Percentiles rank a stretch among this genome's conserved stretches.
phyloP scores from a whole-genome alignment of 306 rosid species.

The Sphenostylis stenocarpa region DNA sequence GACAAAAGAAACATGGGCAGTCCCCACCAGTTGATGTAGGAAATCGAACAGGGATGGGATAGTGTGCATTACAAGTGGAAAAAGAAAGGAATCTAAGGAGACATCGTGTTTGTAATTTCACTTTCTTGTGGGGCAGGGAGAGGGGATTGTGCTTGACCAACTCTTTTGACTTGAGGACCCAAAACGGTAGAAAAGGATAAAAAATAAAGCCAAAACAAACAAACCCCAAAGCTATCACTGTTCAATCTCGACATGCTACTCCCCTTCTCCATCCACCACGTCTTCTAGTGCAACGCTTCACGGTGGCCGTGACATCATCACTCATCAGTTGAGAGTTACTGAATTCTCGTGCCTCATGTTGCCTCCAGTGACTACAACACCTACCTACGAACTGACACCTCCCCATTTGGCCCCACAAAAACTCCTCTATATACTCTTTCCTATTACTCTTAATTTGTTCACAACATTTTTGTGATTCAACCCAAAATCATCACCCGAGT shows the following conservation, averaged over 20 bases:
- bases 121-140: slow-evolving; percentile 67
- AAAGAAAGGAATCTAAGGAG: slow-evolving; percentile 76
- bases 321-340: slow-evolving; percentile 24
- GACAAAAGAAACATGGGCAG: slow-evolving; percentile 70
- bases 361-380: slow-evolving; percentile 49
- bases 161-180: slow-evolving; percentile 63
- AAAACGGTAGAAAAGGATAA: slow-evolving; percentile 33
- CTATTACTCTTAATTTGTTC: not conserved
- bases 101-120: slow-evolving; percentile 62
- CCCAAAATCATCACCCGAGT: not conserved
- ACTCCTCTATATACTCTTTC: not conserved
- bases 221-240: slow-evolving; percentile 33
- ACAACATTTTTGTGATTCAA: not conserved
- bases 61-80: slow-evolving; percentile 37
- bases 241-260: slow-evolving; percentile 37
- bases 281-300: slow-evolving; percentile 31
- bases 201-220: slow-evolving; percentile 26
- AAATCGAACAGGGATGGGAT: slow-evolving; percentile 42
- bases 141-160: slow-evolving; percentile 56
- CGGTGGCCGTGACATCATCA: slow-evolving; percentile 32
- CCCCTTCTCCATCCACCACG: slow-evolving; percentile 23
- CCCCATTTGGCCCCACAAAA: slow-evolving; percentile 32
- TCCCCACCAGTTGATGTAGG: slow-evolving; percentile 68
- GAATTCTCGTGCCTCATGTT: slow-evolving; percentile 52
- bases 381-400: slow-evolving; percentile 60